Evolutionary conservation across 257 asterid genomes (phyloP), one percentile per base, ranked within the genome.

Genomic region (Thymus mandschuricus): DNA sequence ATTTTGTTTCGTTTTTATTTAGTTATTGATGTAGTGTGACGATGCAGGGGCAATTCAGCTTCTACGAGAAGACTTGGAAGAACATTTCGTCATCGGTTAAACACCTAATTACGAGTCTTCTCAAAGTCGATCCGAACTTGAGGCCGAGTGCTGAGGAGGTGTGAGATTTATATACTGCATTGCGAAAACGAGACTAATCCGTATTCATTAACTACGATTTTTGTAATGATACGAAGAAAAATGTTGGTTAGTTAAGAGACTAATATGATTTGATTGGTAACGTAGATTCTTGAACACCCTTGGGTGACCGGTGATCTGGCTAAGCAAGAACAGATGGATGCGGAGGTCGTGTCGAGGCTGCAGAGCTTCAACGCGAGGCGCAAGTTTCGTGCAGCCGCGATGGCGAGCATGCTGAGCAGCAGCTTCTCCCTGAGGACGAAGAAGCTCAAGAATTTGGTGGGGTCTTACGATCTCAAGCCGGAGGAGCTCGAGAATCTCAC

Each of bases 51-150:
- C 62, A 85, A 27, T 83, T 91, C 79, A 91, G 91, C 75, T 91
- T 91, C 81, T 86, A 91, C 50, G 97, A 91, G 79, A 86, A 87
- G 78, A 91, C 97, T 35, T 91, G 97, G 97, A 91, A 91, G 73
- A 86, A 86, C 62, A 89, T 89, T 46, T 89, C 97, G 67, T 84
- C 88, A 29, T 86, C 97, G 44, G 97, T 90, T 5, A 86, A 81
- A 41, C 88, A 89, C 59, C 84, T 91, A 21, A 91, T 91, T 57
- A 83, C 84, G 51, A 82, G 87, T 72, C 97, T 91, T 70, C 78
- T 91, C 52, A 79, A 81, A 62, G 94, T 91, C 28, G 85, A 91
- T 73, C 96, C 97, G 52, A 63, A 75, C 56, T 50, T 75, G 79
- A 85, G 97, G 68, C 97, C 97, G 11, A 83, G 81, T 60, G 97